Conservation (phyloP, 306 rosid species). For the Ceratonia siliqua region DNA sequence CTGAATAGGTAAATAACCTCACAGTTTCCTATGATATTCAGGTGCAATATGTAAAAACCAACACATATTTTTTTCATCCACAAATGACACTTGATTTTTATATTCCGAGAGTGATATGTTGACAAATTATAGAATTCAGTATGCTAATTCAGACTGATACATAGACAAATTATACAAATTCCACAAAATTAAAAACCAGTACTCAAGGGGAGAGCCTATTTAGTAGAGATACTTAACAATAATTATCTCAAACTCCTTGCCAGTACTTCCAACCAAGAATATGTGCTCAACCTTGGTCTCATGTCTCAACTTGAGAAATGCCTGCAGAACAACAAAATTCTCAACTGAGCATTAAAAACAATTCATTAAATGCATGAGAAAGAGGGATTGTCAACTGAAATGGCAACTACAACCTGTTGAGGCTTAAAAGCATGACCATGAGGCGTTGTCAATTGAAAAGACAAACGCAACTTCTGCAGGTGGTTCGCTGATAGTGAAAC, state of each 20-base stretch:
- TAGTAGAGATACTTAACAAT: constrained; percentile 71
- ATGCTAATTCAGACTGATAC: not conserved
- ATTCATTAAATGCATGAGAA: no score
- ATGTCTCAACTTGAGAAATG: constrained; percentile 82
- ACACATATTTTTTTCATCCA: not conserved
- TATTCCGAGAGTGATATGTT: not conserved
- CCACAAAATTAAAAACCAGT: constrained; percentile 7
- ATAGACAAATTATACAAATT: not conserved
- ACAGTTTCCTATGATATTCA: not conserved
- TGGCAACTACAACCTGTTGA: constrained; percentile 72
- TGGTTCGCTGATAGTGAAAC: constrained; percentile 89
- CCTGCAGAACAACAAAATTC: constrained; percentile 62
- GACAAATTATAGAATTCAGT: not conserved
- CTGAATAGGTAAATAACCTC: not conserved
- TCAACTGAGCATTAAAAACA: constrained; percentile 32
- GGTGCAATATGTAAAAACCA: not conserved
- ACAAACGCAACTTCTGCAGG: constrained; percentile 81
- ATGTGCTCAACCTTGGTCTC: constrained; percentile 84
- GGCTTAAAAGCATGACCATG: constrained; percentile 75
- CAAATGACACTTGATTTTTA: not conserved
- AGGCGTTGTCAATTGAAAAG: constrained; percentile 77
- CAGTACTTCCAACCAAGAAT: constrained; percentile 73
- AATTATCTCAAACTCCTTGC: constrained; percentile 70
- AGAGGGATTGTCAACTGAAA: no score
- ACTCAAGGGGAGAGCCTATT: constrained; percentile 11